These are phyloP conservation scores for Penicillium sp. DNA, from an alignment of 2,329 filamentous ascomycete species.

Conservation along the genomic window DNA sequence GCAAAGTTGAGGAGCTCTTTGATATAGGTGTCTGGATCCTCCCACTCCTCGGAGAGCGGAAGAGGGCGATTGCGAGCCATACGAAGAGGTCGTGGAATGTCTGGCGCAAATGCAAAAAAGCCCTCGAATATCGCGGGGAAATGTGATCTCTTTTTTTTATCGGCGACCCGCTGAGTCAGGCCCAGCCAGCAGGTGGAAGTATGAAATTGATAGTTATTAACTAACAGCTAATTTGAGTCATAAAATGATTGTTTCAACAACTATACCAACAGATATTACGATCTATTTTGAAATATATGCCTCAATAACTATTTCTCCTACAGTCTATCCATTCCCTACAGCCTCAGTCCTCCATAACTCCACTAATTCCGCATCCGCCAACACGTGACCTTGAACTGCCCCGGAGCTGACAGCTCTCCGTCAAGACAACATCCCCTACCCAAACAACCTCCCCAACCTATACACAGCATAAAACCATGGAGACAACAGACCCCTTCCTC, in stretches of 20 bases:
- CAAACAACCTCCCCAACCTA: conserved; percentile 9
- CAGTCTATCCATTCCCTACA: background rate
- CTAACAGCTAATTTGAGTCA: too few relatives aligned
- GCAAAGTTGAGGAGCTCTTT: conserved; percentile 78
- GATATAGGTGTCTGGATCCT: conserved; percentile 76
- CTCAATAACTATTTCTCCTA: background rate
- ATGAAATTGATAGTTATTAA: background rate
- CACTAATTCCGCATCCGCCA: conserved; percentile 6
- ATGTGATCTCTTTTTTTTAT: conserved; percentile 30
- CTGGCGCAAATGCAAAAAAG: conserved; percentile 1
- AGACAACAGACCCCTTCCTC: conserved; percentile 53
- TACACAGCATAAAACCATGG: conserved; percentile 34
- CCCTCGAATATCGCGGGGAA: conserved; percentile 9
- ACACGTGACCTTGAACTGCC: conserved; percentile 19
- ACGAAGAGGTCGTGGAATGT: conserved; percentile 3
- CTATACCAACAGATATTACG: too few relatives aligned
- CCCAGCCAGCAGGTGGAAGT: background rate
- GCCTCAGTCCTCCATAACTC: background rate
- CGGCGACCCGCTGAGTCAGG: conserved; percentile 10
- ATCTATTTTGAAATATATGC: too few relatives aligned
- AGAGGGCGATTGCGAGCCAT: conserved; percentile 62
- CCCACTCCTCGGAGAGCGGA: conserved; percentile 74
- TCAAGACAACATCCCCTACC: conserved; percentile 15
- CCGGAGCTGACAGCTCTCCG: conserved; percentile 21
- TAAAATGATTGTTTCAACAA: too few relatives aligned